phyloP scores from a whole-genome alignment of 306 rosid species.

The Corylus avellana region DNA sequence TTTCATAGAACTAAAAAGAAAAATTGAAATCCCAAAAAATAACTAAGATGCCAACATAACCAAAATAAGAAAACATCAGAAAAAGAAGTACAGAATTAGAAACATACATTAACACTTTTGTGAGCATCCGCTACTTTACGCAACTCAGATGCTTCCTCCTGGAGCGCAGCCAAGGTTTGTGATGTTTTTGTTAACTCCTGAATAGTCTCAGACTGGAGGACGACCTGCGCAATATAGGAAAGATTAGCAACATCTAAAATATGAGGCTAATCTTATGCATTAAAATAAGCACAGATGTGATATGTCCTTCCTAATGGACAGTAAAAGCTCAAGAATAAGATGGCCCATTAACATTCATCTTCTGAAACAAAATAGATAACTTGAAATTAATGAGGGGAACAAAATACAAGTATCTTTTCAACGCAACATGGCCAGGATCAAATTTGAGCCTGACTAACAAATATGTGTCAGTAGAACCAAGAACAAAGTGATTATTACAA shows the following conservation, averaged over 20 bases:
- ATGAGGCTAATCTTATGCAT: neutral
- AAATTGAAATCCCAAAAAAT: neutral
- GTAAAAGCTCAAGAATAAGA: neutral
- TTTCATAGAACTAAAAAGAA: too few species aligned
- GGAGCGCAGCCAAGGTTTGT: constrained; percentile 63
- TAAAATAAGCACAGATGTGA: neutral
- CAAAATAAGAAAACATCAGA: constrained; percentile 9
- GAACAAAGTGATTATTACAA: neutral
- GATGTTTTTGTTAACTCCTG: constrained; percentile 93
- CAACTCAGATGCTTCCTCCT: constrained; percentile 68
- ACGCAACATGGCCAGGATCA: too few species aligned
- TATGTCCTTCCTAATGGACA: neutral
- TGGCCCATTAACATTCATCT: neutral
- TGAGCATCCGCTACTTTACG: constrained; percentile 54
- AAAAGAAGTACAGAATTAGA: constrained; percentile 1
- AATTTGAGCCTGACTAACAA: too few species aligned
- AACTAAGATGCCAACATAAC: neutral
- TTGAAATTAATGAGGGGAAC: neutral
- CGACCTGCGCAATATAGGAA: constrained; percentile 52
- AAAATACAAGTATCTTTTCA: neutral
- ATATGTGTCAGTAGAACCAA: neutral
- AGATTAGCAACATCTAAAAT: neutral
- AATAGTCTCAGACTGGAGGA: constrained; percentile 94
- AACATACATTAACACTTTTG: constrained; percentile 65
- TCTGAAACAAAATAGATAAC: neutral